Evolutionary conservation across 1,284 basidiomycete species (phyloP).

Genomic region (Apiotrichum porosum): DNA sequence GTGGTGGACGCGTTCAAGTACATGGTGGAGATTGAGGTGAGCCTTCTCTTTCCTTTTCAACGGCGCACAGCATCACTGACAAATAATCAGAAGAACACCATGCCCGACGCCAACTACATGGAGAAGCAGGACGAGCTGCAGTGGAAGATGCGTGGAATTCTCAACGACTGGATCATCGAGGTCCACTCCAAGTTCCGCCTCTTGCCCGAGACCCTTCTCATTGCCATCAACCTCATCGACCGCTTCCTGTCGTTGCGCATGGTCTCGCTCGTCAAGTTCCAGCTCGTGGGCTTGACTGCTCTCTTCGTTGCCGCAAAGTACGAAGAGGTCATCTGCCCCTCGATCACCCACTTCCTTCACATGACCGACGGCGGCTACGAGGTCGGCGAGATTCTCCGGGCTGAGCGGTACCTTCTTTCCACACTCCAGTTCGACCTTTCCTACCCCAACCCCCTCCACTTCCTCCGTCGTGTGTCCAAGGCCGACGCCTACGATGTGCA

Average conservation of each 20-base stretch:
- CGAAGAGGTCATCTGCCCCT: slow-evolving; percentile 91
- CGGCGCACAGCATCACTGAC: slow-evolving; percentile 38
- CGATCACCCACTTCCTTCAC: slow-evolving; percentile 78
- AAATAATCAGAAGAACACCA: slow-evolving; percentile 61
- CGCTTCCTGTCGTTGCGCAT: slow-evolving; percentile 88
- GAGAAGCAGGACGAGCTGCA: slow-evolving; percentile 80
- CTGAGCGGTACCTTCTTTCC: slow-evolving; percentile 88
- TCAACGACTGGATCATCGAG: slow-evolving; percentile 96
- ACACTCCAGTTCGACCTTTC: slow-evolving; percentile 87
- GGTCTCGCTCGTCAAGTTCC: slow-evolving; percentile 86
- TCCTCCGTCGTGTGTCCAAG: slow-evolving; percentile 85
- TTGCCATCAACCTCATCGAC: slow-evolving; percentile 92
- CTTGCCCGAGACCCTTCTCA: slow-evolving; percentile 91
- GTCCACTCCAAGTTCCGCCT: slow-evolving; percentile 91
- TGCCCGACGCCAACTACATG: slow-evolving; percentile 89
- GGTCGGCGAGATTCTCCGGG: slow-evolving; percentile 82
- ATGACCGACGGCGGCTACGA: slow-evolving; percentile 85
- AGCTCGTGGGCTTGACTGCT: slow-evolving; percentile 90
- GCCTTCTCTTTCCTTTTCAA: slow-evolving; percentile 48
- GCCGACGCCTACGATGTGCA: slow-evolving; percentile 94
- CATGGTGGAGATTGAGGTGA: slow-evolving; percentile 65
- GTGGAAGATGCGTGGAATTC: slow-evolving; percentile 90
- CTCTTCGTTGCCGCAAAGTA: slow-evolving; percentile 93
- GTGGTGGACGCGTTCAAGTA: slow-evolving; percentile 92
- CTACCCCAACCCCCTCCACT: slow-evolving; percentile 92